Evolutionary conservation across 2,329 filamentous ascomycete species (phyloP).

Genomic region (Paracorniculantispora psalliotae): DNA sequence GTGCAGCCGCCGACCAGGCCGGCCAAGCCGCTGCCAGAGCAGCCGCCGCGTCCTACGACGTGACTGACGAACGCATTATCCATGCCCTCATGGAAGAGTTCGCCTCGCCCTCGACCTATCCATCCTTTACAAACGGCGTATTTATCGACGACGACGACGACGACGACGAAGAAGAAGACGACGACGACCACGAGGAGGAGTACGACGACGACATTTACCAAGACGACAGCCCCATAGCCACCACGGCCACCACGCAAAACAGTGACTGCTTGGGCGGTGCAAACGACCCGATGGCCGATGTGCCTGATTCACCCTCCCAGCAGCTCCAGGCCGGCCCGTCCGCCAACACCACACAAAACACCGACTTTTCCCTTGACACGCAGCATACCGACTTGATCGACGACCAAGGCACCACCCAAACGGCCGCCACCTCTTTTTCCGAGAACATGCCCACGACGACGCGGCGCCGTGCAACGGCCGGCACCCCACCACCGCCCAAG

Average conservation of each 20-base stretch:
- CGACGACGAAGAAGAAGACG: too few species aligned
- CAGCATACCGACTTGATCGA: conserved; percentile 25
- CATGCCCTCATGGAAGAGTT: conserved; percentile 25
- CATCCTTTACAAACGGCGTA: conserved; percentile 22
- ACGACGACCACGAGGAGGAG: not conserved
- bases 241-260: not conserved
- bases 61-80: conserved; percentile 23
- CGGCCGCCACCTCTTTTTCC: conserved; percentile 24
- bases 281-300: conserved; percentile 1
- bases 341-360: conserved; percentile 17
- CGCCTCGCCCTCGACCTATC: conserved; percentile 33
- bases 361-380: conserved; percentile 20
- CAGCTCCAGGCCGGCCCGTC: conserved; percentile 12
- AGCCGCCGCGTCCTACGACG: not conserved
- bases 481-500: conserved; percentile 19
- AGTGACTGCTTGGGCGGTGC: conserved; percentile 1
- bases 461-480: not conserved
- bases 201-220: conserved; percentile 7
- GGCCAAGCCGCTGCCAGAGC: not conserved
- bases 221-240: conserved; percentile 1
- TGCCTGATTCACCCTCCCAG: conserved; percentile 13
- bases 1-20: not conserved
- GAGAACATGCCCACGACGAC: conserved; percentile 24
- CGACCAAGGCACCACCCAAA: conserved; percentile 23
- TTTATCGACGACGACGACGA: too few species aligned